Conservation (phyloP, 2,329 filamentous ascomycete species). For the Colletotrichum shisoi region DNA sequence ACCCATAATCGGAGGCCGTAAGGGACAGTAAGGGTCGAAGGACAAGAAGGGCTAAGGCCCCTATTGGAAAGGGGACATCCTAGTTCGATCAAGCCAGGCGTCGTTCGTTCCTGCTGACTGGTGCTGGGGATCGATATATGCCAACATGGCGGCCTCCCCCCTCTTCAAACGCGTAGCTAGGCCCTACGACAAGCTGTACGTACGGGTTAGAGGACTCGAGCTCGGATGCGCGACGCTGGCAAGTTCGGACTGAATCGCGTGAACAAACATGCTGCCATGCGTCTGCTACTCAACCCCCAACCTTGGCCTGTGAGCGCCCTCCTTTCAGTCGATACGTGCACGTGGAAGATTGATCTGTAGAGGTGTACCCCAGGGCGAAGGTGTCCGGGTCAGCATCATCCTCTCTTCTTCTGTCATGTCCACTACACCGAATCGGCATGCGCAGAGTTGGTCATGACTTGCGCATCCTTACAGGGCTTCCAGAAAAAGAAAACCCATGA, state of each 20-base stretch:
- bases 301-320: too few relatives aligned
- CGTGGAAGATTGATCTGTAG: not conserved
- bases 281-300: not conserved
- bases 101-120: not conserved
- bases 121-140: not conserved
- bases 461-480: not conserved
- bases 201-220: not conserved
- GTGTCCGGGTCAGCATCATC: not conserved
- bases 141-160: not conserved
- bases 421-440: not conserved
- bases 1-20: not conserved
- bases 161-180: not conserved
- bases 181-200: not conserved
- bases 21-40: not conserved
- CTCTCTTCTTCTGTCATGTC: not conserved
- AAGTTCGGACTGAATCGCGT: not conserved
- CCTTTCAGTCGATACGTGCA: not conserved
- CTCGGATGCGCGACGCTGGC: not conserved
- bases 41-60: not conserved
- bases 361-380: not conserved
- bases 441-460: not conserved
- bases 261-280: not conserved
- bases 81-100: not conserved
- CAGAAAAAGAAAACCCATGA: not conserved
- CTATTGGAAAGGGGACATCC: not conserved